Evolutionary conservation across 768 basidiomycete species (phyloP).

Genomic region (Phlebiopsis gigantea): DNA sequence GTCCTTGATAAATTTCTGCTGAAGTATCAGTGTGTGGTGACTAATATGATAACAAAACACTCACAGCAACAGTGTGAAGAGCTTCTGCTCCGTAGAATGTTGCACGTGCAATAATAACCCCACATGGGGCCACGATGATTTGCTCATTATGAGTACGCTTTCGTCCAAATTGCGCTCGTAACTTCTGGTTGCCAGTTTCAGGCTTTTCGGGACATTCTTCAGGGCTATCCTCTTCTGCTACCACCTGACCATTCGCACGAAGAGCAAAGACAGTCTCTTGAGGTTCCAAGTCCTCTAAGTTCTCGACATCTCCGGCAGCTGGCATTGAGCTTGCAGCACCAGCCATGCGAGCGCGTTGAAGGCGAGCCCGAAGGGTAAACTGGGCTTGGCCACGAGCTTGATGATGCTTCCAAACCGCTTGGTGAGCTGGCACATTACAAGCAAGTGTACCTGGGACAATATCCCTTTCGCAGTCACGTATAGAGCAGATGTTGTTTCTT

Average conservation of each 20-base stretch:
- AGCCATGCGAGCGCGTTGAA: not conserved
- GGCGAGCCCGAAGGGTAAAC: constrained; percentile 7
- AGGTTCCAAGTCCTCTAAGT: not conserved
- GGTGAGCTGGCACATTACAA: not conserved
- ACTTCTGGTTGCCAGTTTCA: not conserved
- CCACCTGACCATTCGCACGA: not conserved
- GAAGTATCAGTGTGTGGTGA: constrained; percentile 6
- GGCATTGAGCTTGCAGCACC: not conserved
- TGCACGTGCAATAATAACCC: constrained; percentile 14
- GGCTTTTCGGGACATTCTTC: not conserved
- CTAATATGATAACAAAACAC: constrained; percentile 10
- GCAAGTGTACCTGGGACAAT: not conserved
- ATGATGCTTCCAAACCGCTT: not conserved
- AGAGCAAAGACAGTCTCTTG: no score
- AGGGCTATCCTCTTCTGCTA: not conserved
- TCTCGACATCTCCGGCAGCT: not conserved
- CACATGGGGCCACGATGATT: constrained; percentile 21
- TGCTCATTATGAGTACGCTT: constrained; percentile 25
- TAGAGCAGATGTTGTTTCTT: constrained; percentile 12
- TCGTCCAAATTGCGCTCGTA: constrained; percentile 16
- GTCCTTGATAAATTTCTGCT: constrained; percentile 9
- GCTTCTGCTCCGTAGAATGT: constrained; percentile 24
- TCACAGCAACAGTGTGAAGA: constrained; percentile 10
- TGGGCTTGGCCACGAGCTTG: not conserved
- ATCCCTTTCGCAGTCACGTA: constrained; percentile 4